Conservation (phyloP, 176 grass and related monocot genomes). For the Otatea glauca region DNA sequence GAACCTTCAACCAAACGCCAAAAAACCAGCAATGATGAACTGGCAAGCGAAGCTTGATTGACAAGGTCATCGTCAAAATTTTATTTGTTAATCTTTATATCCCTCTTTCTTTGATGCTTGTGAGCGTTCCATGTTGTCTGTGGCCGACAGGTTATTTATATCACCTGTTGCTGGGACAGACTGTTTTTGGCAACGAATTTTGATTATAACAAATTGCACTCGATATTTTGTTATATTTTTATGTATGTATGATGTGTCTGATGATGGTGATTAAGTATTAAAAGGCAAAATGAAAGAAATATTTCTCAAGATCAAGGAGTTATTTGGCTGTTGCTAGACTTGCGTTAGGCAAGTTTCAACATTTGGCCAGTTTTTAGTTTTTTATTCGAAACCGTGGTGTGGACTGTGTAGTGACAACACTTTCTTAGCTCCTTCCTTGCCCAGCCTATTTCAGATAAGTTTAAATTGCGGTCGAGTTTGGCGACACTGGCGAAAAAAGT, state of each 20-base stretch:
- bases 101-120: background rate
- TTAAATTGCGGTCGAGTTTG: background rate
- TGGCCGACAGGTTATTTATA: background rate
- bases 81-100: background rate
- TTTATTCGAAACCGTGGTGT: background rate
- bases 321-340: background rate
- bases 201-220: background rate
- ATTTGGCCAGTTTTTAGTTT: background rate
- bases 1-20: constrained; percentile 64
- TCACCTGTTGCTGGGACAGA: background rate
- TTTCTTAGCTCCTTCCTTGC: background rate
- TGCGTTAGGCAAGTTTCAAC: background rate
- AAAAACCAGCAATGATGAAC: constrained; percentile 48
- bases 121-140: constrained; percentile 7
- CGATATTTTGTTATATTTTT: background rate
- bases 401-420: background rate
- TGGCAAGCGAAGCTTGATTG: constrained; percentile 50
- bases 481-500: background rate
- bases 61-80: background rate
- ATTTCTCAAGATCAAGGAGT: background rate
- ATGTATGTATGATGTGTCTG: background rate
- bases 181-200: constrained; percentile 34
- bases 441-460: background rate
- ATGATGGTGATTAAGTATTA: background rate
- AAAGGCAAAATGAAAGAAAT: background rate